phyloP scores from a whole-genome alignment of 345 rosid genomes.

The Euphorbia pulcherrima region DNA sequence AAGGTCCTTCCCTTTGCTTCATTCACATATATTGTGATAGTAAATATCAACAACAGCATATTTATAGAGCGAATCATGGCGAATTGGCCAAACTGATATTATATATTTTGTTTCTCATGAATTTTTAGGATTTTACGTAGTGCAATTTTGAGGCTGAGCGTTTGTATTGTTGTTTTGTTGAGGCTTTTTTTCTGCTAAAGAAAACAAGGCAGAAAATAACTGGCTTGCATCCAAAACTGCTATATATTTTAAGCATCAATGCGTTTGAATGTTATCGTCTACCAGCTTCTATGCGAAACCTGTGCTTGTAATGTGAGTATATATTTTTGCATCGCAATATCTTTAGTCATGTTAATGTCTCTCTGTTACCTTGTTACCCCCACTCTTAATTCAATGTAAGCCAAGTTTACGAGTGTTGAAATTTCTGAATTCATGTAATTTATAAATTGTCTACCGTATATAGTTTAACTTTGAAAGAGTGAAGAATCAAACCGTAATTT shows the following conservation, averaged over 20 bases:
- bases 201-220: slow-evolving; percentile 9
- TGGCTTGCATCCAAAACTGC: slow-evolving; percentile 18
- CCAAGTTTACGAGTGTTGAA: not conserved
- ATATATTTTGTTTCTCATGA: not conserved
- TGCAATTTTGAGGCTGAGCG: slow-evolving; percentile 23
- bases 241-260: not conserved
- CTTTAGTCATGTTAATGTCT: not conserved
- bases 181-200: slow-evolving; percentile 1
- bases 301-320: not conserved
- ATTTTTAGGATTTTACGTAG: slow-evolving; percentile 7
- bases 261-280: slow-evolving; percentile 3
- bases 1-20: not conserved
- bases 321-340: not conserved
- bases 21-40: not conserved
- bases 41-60: slow-evolving; percentile 16
- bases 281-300: too few species aligned
- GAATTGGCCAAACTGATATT: not conserved
- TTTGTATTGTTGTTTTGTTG: slow-evolving; percentile 23
- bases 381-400: not conserved
- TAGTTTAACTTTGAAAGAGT: too few species aligned
- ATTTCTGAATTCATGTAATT: not conserved
- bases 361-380: not conserved
- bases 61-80: not conserved
- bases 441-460: too few species aligned
- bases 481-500: too few species aligned